Percentiles rank a stretch among this genome's conserved stretches.
Conservation (phyloP, 805 yeast species). For the Candida glaebosa region DNA sequence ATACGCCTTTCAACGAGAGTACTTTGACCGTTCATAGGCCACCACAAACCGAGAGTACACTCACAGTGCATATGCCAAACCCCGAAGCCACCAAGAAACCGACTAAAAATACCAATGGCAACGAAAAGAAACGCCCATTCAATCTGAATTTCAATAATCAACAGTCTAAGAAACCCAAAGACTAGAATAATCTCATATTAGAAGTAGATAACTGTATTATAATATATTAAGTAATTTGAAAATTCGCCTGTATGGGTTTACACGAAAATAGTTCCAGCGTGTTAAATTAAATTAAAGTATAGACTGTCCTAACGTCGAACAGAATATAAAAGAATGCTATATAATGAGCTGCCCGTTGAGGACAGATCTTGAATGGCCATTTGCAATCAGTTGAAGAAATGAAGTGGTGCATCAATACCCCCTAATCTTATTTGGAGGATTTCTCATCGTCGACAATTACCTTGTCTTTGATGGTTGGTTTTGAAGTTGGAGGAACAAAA, state of each 20-base stretch:
- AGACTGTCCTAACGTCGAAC: too few species aligned
- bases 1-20: constrained; percentile 24
- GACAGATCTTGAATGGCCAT: background rate
- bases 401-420: background rate
- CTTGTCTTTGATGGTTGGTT: background rate
- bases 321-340: too few species aligned
- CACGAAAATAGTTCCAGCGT: too few species aligned
- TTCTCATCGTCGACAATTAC: background rate
- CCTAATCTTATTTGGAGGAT: background rate
- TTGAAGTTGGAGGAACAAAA: constrained; percentile 8
- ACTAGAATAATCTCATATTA: background rate
- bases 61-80: constrained; percentile 12
- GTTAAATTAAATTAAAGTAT: too few species aligned
- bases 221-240: too few species aligned
- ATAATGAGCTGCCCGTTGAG: background rate
- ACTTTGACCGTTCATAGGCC: constrained; percentile 33
- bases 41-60: constrained; percentile 7
- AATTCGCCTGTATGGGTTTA: too few species aligned
- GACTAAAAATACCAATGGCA: constrained; percentile 7
- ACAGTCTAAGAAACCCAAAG: constrained; percentile 11
- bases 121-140: constrained; percentile 17
- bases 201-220: background rate
- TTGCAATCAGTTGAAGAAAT: background rate
- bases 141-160: constrained; percentile 7
- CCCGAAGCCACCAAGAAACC: constrained; percentile 7